phyloP scores from a whole-genome alignment of 192 early-diverging fungal species.

The Funneliformis geosporum region DNA sequence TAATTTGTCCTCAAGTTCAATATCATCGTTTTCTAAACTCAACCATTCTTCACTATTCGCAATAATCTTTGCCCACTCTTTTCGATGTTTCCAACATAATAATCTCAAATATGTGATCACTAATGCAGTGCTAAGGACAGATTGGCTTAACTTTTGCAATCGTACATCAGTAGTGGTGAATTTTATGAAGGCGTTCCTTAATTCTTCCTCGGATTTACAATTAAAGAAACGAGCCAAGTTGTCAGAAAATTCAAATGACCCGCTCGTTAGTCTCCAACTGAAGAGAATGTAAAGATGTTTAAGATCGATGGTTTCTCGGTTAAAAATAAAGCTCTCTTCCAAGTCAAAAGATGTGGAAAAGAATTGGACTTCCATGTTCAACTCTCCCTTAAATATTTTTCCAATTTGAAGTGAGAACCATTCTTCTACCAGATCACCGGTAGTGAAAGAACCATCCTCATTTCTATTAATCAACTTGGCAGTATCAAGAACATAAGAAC shows the following conservation, averaged over 20 bases:
- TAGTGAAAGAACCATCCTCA: constrained; percentile 4
- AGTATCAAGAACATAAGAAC: neutral
- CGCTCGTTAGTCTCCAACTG: neutral
- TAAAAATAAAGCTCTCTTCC: constrained; percentile 5
- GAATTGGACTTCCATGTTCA: constrained; percentile 21
- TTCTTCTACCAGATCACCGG: neutral
- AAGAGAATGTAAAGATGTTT: constrained; percentile 18
- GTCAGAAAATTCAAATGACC: constrained; percentile 19
- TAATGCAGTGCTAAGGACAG: constrained; percentile 13
- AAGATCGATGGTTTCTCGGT: neutral
- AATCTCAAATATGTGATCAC: constrained; percentile 1
- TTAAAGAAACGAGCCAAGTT: constrained; percentile 20
- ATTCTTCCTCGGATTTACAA: constrained; percentile 3
- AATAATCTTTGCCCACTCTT: constrained; percentile 11
- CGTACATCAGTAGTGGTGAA: neutral
- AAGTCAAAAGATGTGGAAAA: neutral
- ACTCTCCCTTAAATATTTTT: neutral
- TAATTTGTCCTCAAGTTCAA: constrained; percentile 23
- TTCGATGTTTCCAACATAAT: constrained; percentile 22
- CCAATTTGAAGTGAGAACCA: neutral
- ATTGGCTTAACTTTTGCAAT: neutral
- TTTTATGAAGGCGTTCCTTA: neutral
- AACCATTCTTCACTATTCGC: constrained; percentile 20
- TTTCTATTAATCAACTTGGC: neutral
- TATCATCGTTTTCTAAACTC: constrained; percentile 8